These are phyloP conservation scores for Puccinia polysora DNA, from an alignment of 1,284 basidiomycete genomes.

Conservation along the genomic window DNA sequence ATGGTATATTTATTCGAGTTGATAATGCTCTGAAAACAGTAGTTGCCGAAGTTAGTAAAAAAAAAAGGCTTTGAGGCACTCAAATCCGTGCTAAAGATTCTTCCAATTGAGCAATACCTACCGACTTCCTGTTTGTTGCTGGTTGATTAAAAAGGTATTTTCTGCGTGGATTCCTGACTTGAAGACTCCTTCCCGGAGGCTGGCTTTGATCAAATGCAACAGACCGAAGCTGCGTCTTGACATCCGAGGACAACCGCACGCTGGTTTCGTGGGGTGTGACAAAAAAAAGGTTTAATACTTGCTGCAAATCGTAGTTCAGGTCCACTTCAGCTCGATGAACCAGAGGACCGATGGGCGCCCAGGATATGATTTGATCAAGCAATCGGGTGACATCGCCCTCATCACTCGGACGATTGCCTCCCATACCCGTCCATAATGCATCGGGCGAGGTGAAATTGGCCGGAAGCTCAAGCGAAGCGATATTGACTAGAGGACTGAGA, in stretches of 20 bases:
- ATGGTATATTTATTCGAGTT: background rate
- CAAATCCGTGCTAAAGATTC: background rate
- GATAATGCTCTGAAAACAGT: background rate
- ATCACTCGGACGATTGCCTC: background rate
- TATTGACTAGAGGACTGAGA: slow-evolving; percentile 10
- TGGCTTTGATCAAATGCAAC: background rate
- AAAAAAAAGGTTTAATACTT: slow-evolving; percentile 13
- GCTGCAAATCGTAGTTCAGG: slow-evolving; percentile 19
- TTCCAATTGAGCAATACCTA: background rate
- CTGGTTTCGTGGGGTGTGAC: slow-evolving; percentile 15
- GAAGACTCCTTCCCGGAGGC: background rate
- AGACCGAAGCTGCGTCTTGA: background rate
- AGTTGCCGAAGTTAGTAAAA: background rate
- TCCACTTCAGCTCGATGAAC: slow-evolving; percentile 31
- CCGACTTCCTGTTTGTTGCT: background rate
- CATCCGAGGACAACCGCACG: background rate
- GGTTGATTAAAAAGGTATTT: slow-evolving; percentile 4
- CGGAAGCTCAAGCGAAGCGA: background rate
- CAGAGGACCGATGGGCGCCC: slow-evolving; percentile 23
- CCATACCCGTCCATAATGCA: background rate
- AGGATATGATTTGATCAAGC: slow-evolving; percentile 16
- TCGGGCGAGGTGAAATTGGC: background rate
- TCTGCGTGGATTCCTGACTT: slow-evolving; percentile 1
- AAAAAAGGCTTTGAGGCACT: background rate
- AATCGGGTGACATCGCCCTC: background rate